Evolutionary conservation across 768 basidiomycete genomes (phyloP), one percentile per base, ranked within the genome.

Genomic region (Coprinellus micaceus): DNA sequence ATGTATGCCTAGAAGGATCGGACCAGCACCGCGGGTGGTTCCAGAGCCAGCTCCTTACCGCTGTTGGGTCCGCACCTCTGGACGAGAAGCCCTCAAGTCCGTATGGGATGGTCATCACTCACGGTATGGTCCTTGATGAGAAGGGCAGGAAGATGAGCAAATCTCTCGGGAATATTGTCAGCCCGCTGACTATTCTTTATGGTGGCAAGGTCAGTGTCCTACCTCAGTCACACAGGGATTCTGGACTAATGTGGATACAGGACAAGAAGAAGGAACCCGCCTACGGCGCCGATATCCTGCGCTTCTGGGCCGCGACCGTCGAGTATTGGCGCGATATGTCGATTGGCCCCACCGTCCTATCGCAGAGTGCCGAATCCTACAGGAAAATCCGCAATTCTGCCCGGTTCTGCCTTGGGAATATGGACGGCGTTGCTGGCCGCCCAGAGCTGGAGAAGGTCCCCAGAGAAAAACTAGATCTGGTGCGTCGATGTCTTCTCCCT

Each of bases 1-100:
- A 98, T 64, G 78, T 98, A 26, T 96, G 92, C 66, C 73, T 99
- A 26, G 96, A 99, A 65, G 97, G 97, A 13, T 89, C 91, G 1
- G 96, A 99, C 70, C 96, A 98, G 69, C 96, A 99, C 69, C 87
- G 96, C 6, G 96, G 96, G 9, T 99, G 96, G 96, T 99, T 99
- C 77, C 97, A 99, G 71, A 95, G 93, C 56, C 89, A 92, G 61
- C 73, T 99, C 25, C 74, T 99, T 46, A 98, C 97, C 3, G 82
- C 85, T 10, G 72, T 96, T 19, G 83, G 84, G 2, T 74, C 82
- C 19, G 70, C 74, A 17, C 19, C 48, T 21, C 4, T 12, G 2
- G 61, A 70, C 9, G 57, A 67, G 11, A 68, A 57, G 40, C 62
- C 84, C 11, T 57, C 63, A 39, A 78, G 66, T 60, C 78, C 96